A percentile compares a stretch with the other conserved stretches of the same genome.
These are phyloP conservation scores for Eutrema yunnanense DNA, from an alignment of 345 rosid genomes.

Conservation along the genomic window DNA sequence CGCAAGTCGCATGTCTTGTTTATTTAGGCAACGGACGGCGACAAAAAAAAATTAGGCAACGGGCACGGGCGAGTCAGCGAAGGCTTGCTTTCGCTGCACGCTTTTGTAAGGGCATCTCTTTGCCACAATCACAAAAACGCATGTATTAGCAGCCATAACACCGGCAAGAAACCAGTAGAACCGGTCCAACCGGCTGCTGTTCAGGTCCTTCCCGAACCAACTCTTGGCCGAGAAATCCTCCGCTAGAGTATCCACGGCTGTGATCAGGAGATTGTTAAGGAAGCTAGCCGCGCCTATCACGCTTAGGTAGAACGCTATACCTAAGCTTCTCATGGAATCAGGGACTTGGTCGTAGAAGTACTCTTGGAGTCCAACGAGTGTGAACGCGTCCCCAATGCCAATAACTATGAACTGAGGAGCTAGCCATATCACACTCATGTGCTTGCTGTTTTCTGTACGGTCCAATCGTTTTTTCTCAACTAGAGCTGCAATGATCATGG, in stretches of 20 bases:
- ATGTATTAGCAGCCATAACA: constrained; percentile 37
- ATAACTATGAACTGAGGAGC: constrained; percentile 73
- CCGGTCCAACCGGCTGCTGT: constrained; percentile 65
- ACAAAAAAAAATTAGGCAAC: neutral
- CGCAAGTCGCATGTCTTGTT: neutral
- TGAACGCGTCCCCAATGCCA: constrained; percentile 71
- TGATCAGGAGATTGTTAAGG: constrained; percentile 67
- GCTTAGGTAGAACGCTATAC: constrained; percentile 84
- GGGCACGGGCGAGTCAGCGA: constrained; percentile 39
- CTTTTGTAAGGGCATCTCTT: constrained; percentile 60
- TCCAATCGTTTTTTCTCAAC: constrained; percentile 59
- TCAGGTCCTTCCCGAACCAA: constrained; percentile 81
- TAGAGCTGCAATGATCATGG: constrained; percentile 69
- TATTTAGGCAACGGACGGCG: neutral
- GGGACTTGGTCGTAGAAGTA: constrained; percentile 96
- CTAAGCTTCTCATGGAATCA: constrained; percentile 89
- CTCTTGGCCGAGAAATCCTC: constrained; percentile 35
- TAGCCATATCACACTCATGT: constrained; percentile 78
- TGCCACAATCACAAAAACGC: constrained; percentile 49
- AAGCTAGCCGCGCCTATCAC: constrained; percentile 75
- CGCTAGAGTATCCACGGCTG: constrained; percentile 41
- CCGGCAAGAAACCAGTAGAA: constrained; percentile 76
- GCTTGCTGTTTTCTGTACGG: constrained; percentile 25
- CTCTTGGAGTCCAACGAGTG: constrained; percentile 87
- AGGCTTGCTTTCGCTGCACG: constrained; percentile 49